Base-by-base conservation (phyloP, 2,329 filamentous ascomycete species). In the Xylaria sp. region DNA sequence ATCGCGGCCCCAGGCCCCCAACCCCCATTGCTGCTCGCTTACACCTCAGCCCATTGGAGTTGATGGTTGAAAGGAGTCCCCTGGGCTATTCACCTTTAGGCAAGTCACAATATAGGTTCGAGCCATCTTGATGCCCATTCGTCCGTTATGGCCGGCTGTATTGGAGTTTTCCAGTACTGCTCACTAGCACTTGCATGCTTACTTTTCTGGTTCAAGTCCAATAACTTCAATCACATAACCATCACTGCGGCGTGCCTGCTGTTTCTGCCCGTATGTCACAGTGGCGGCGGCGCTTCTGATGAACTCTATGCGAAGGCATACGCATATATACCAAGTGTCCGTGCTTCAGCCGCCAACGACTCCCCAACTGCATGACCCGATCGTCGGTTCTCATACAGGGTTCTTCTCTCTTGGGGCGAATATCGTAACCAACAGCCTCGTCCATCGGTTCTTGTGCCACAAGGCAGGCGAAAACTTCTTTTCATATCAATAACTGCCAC, bases 101-200 rank as follows among this genome's bases (percentile, higher is more conserved):
- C 61, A 61, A 61, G 57, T 64, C 57, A 53, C 57, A 60, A 64
- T 64, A 53, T 37, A 49, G 35, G 49, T 33, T 35, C 43, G 28
- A n/a, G 17, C 59, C 19, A 23, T 51, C 46, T 43, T 28, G 17
- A 53, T 51, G 35, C 49, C 54, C 57, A 62, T 49, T 54, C 50
- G 60, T 53, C 21, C 17, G 51, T 25, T 4, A 47, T 31, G 33
- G 21, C 38, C 61, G 47, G 56, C 50, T 63, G 51, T 51, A 56
- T 52, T 37, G 42, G 51, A 31, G 40, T n/a, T 59, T 49, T 49
- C 57, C 47, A n/a, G 25, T 45, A 14, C 21, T 12, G 11, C 9
- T 4, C 17, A 15, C 31, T n/a, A 50, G 31, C 15, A 47, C 9
- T 25, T 40, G 25, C 19, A 6, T 25, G 12, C 12, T 15, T 17